These are phyloP conservation scores for Cladophialophora yegresii DNA, from an alignment of 2,329 filamentous ascomycete genomes.

Conservation along the genomic window DNA sequence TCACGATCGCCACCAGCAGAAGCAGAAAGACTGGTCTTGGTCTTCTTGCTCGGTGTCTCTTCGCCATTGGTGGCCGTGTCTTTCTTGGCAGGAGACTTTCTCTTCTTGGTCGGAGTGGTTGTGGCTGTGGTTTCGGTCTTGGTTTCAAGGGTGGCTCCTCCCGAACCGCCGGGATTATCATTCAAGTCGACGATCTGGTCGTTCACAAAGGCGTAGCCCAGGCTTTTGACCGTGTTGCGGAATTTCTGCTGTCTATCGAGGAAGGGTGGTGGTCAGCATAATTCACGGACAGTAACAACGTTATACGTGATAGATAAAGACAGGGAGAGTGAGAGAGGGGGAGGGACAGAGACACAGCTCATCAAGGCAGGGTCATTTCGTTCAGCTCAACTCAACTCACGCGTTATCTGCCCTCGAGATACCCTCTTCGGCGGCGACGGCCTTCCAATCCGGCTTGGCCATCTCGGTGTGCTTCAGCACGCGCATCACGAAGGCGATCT, in stretches of 20 bases:
- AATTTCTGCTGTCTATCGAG: neutral
- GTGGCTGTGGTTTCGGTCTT: neutral
- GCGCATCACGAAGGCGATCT: neutral
- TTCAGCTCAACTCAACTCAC: neutral
- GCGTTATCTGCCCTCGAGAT: neutral
- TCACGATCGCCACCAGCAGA: neutral
- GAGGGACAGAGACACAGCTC: neutral
- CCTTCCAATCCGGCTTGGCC: neutral
- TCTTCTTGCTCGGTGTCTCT: neutral
- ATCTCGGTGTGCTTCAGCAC: neutral
- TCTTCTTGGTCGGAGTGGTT: neutral
- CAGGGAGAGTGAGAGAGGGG: neutral
- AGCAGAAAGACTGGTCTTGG: neutral
- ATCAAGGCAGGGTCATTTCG: neutral
- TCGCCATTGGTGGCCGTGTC: neutral
- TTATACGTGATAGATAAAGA: neutral
- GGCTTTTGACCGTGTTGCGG: neutral
- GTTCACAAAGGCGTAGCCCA: neutral
- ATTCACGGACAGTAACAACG: neutral
- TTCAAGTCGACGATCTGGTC: neutral
- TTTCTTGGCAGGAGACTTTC: conserved; percentile 2
- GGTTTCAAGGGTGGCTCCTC: neutral
- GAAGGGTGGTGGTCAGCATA: neutral
- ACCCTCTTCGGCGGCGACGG: neutral
- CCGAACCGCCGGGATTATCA: neutral